Percentiles rank a stretch among this genome's conserved stretches.
Evolutionary conservation across 306 rosid species (phyloP).

Genomic region (Rubus idaeus): DNA sequence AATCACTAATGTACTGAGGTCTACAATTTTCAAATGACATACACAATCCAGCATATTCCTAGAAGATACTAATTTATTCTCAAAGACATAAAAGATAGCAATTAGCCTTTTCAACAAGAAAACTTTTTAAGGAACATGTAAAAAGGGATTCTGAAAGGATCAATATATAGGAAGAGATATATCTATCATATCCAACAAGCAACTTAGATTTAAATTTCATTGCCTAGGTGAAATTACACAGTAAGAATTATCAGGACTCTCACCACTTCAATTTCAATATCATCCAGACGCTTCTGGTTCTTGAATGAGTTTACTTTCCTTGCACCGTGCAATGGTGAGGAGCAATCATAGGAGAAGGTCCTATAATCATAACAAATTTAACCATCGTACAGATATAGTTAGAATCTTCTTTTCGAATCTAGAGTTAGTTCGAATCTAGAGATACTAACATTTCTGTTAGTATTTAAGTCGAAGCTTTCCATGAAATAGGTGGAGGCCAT

Average conservation of each 20-base stretch:
- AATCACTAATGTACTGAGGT: neutral
- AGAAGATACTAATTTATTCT: neutral
- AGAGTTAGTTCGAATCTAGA: neutral
- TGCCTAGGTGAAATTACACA: conserved; percentile 2
- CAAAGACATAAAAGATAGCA: neutral
- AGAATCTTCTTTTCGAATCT: neutral
- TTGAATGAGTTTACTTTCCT: conserved; percentile 36
- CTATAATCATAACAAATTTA: conserved; percentile 28
- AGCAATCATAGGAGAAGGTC: conserved; percentile 36
- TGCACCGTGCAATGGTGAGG: conserved; percentile 43
- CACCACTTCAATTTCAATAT: conserved; percentile 65
- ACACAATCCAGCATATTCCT: neutral
- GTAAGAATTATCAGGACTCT: conserved; percentile 23
- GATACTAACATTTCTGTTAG: neutral
- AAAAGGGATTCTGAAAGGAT: neutral
- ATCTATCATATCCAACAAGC: neutral
- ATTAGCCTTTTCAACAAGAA: neutral
- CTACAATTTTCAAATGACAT: neutral
- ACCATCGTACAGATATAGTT: conserved; percentile 5
- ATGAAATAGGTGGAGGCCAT: neutral
- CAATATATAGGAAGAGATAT: neutral
- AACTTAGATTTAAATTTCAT: conserved; percentile 22
- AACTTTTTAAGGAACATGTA: neutral
- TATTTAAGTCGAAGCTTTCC: neutral
- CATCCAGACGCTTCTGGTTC: conserved; percentile 45